These are phyloP conservation scores for Escovopsis weberi DNA, from an alignment of 2,329 filamentous ascomycete genomes.

Conservation along the genomic window DNA sequence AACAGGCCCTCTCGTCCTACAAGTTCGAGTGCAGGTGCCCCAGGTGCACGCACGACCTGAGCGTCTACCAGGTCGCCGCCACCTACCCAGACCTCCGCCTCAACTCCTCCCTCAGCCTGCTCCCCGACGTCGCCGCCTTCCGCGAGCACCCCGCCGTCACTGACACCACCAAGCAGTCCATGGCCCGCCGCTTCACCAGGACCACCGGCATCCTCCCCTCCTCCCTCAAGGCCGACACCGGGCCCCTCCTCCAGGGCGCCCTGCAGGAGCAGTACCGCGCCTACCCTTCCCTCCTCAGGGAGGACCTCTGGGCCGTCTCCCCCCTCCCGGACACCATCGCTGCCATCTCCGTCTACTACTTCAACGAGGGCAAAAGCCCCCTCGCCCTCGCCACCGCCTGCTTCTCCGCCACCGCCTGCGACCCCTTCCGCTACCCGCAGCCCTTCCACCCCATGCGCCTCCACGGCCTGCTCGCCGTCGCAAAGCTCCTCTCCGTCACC, in stretches of 20 bases:
- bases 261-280: constrained; percentile 12
- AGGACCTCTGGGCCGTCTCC: constrained; percentile 31
- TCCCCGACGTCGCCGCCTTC: constrained; percentile 22
- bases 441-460: constrained; percentile 36
- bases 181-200: constrained; percentile 9
- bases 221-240: constrained; percentile 9
- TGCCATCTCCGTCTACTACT: constrained; percentile 31
- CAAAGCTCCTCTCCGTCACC: constrained; percentile 36
- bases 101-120: constrained; percentile 28
- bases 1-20: constrained; percentile 30
- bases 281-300: constrained; percentile 12
- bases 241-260: constrained; percentile 12
- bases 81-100: constrained; percentile 25
- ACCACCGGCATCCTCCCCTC: constrained; percentile 16
- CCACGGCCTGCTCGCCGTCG: constrained; percentile 35
- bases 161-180: constrained; percentile 7
- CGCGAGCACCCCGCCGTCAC: constrained; percentile 14
- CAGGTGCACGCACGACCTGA: constrained; percentile 35
- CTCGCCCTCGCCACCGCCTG: constrained; percentile 32
- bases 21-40: constrained; percentile 37
- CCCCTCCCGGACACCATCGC: constrained; percentile 31
- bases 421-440: constrained; percentile 34
- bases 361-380: constrained; percentile 25
- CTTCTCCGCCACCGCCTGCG: constrained; percentile 31
- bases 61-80: constrained; percentile 35